Evolutionary conservation across 176 grass and related monocot genomes (phyloP), one percentile per base, ranked within the genome.

Genomic region (Ananas comosus): DNA sequence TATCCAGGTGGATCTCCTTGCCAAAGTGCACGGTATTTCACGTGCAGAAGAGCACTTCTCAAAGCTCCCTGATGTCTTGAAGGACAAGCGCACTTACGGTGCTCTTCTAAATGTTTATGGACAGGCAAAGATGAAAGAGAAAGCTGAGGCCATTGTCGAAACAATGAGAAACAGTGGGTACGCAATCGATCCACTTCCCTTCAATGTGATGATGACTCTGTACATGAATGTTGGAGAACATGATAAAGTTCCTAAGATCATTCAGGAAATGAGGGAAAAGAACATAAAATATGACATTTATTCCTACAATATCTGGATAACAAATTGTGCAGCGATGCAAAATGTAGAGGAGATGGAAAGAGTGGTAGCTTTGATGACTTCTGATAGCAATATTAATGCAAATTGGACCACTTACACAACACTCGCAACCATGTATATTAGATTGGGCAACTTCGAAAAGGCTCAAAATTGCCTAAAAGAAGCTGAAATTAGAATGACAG

Each of bases 281-380:
- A 82, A 87, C 56, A 10, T 92, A 50, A 13, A 53, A 53, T 85
- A 85, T 61, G 93, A 97, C 72, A 72, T 85, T 22, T 96, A 85
- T 72, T 84, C 83, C 33, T 90, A 92, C 75, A 97, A 97, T 72
- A 92, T 96, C 70, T 96, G 83, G 86, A 89, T 96, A 82, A 88
- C 80, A 54, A 81, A 79, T 73, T 86, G 84, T 68, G 88, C 93
- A 18, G 86, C 83, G 65, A 90, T 79, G 74, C 67, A 81, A 84
- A 86, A 92, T 83, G 67, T 71, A 61, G 76, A 85, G 51, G 83
- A 50, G 74, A 89, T 96, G 83, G 89, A 90, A 48, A 53, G 27
- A 69, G 81, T 92, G 51, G 77, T 87, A 69, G 73, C 68, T 70
- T 65, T 81, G 50, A 90, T 96, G 89, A 73, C 76, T 83, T 83